Percentiles rank a stretch among this genome's conserved stretches.
phyloP scores from a whole-genome alignment of 1,284 basidiomycete genomes.

The Papiliotrema terrestris region DNA sequence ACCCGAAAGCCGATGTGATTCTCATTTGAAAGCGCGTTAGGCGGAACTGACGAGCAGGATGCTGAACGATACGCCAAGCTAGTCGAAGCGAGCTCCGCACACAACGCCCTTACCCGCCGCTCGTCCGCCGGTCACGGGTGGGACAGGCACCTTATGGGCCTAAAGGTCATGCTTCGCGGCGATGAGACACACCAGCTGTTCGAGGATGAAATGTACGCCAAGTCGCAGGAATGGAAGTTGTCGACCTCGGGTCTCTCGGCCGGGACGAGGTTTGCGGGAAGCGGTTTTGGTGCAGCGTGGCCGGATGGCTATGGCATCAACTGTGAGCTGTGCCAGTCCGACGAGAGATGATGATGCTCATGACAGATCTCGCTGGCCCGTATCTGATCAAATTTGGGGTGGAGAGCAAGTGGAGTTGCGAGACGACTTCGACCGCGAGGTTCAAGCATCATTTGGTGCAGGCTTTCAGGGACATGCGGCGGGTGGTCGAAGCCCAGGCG shows the following conservation, averaged over 20 bases:
- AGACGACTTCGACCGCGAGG: conserved; percentile 64
- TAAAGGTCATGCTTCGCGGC: conserved; percentile 62
- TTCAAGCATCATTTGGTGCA: conserved; percentile 68
- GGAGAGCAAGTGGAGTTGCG: conserved; percentile 77
- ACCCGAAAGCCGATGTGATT: conserved; percentile 55
- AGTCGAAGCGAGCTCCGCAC: conserved; percentile 65
- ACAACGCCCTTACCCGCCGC: conserved; percentile 71
- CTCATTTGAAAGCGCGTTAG: neutral
- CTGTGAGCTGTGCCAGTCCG: conserved; percentile 57
- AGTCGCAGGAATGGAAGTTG: conserved; percentile 82
- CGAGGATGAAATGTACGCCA: conserved; percentile 71
- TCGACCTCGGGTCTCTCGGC: conserved; percentile 88
- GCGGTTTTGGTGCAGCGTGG: conserved; percentile 79
- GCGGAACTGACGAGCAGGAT: conserved; percentile 42
- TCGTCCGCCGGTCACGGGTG: conserved; percentile 81
- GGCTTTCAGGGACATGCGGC: conserved; percentile 69
- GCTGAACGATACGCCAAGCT: conserved; percentile 58
- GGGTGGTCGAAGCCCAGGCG: conserved; percentile 52
- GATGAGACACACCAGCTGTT: conserved; percentile 58
- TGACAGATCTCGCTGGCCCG: conserved; percentile 75
- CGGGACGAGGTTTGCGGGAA: conserved; percentile 83
- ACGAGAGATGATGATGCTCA: conserved; percentile 1
- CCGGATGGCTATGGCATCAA: conserved; percentile 88
- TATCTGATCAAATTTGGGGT: conserved; percentile 88
- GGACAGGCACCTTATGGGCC: conserved; percentile 87